phyloP scores from a whole-genome alignment of 2,329 filamentous ascomycete genomes.

The Escovopsis sp. region DNA sequence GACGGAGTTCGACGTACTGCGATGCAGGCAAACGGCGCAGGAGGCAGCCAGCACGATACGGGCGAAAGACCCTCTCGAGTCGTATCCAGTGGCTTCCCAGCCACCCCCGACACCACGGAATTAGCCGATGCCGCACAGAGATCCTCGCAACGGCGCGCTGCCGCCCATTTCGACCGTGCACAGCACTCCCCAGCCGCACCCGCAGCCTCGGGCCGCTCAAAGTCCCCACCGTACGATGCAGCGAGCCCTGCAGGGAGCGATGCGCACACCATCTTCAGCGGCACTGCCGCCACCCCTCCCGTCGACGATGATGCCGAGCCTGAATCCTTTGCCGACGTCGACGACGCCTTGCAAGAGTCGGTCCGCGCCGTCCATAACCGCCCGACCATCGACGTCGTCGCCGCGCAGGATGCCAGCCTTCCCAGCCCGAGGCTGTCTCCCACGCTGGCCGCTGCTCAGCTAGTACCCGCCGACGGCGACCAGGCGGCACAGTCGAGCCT shows the following conservation, averaged over 20 bases:
- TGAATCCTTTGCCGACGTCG: conserved; percentile 39
- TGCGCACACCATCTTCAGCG: conserved; percentile 44
- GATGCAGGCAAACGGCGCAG: conserved; percentile 11
- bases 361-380: conserved; percentile 33
- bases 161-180: conserved; percentile 25
- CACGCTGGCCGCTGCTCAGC: conserved; percentile 59
- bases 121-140: conserved; percentile 19
- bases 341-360: conserved; percentile 33
- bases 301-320: conserved; percentile 61
- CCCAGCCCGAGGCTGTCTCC: conserved; percentile 92
- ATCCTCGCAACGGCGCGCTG: conserved; percentile 25
- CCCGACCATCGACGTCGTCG: conserved; percentile 50
- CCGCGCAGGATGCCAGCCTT: conserved; percentile 76
- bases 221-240: conserved; percentile 26
- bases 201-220: conserved; percentile 23
- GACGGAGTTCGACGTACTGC: conserved; percentile 22
- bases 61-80: conserved; percentile 12
- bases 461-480: conserved; percentile 31
- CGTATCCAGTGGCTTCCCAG: conserved; percentile 23
- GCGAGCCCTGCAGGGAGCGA: conserved; percentile 40
- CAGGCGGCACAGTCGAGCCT: conserved; percentile 23
- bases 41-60: conserved; percentile 10
- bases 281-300: conserved; percentile 57
- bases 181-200: conserved; percentile 33
- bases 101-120: conserved; percentile 46